A percentile compares a stretch with the other conserved stretches of the same genome.
phyloP scores from a whole-genome alignment of 148 eudicot genomes.

The Vaccinium vitisidaea region DNA sequence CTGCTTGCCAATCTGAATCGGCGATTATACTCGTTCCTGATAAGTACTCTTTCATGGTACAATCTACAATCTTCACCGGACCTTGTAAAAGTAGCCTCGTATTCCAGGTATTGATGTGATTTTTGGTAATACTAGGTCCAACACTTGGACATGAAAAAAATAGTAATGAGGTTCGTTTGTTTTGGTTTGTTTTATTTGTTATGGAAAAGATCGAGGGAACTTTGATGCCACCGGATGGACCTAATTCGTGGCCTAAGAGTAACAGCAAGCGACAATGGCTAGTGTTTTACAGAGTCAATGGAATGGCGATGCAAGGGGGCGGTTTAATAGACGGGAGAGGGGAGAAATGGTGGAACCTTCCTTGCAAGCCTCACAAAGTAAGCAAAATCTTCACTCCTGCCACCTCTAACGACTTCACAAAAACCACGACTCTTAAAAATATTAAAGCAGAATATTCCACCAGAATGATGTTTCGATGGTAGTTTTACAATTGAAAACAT shows the following conservation, averaged over 20 bases:
- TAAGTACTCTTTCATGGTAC: conserved; percentile 58
- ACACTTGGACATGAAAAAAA: not conserved
- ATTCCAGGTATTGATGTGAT: conserved; percentile 55
- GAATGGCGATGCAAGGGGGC: conserved; percentile 71
- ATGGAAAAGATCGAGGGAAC: conserved; percentile 67
- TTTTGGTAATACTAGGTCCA: not conserved
- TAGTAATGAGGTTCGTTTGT: not conserved
- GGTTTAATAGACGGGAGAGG: conserved; percentile 87
- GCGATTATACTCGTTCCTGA: conserved; percentile 51
- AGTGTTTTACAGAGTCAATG: conserved; percentile 70
- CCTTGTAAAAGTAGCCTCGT: conserved; percentile 58
- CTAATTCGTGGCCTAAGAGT: conserved; percentile 68
- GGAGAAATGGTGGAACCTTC: conserved; percentile 92
- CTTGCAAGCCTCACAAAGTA: conserved; percentile 96
- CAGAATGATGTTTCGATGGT: not conserved
- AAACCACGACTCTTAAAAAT: not conserved
- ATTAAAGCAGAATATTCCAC: not conserved
- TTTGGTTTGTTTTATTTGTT: not conserved
- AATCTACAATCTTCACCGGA: conserved; percentile 77
- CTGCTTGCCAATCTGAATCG: conserved; percentile 60
- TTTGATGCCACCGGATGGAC: conserved; percentile 86
- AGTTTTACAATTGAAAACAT: not conserved
- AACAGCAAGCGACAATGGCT: conserved; percentile 78
- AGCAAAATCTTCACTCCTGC: not conserved
- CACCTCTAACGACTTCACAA: not conserved